Base-by-base conservation (phyloP, 306 rosid species). In the Quercus gilva region DNA sequence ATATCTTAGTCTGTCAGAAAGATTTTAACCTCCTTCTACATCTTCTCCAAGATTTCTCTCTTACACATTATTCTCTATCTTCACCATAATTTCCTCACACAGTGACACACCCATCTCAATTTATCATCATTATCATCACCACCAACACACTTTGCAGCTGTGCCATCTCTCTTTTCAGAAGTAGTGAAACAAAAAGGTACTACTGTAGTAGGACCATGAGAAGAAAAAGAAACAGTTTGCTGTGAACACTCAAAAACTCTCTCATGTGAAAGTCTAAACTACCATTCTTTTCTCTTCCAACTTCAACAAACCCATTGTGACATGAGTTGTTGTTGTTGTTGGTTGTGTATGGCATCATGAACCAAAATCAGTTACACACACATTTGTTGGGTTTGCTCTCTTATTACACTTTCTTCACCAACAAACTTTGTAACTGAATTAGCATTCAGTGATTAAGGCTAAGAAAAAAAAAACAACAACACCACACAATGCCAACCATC, bases 211-310 rank as follows among this genome's bases (percentile, higher is more conserved):
- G 45, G 11, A 10, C 45, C 45, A 41, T 41, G 45, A 41, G 45
- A 8, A 8, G 45, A 8, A 8, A 41, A 41, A 8, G 11, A 41
- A 41, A 8, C 45, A 41, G 26, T 14, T 31, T 69, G 25, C 12
- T 64, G 45, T 28, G 70, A 15, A 29, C 43, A 57, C 49, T 26
- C 37, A 19, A 10, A 29, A 31, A 31, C 33, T 31, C 33, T 31
- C 33, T 8, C 8, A 9, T 41, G 49, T 28, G 23, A 56, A 25
- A 31, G 9, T 58, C 83, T 70, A 77, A 84, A 76, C 89, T 71
- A 84, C 82, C 84, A 78, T 78, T 86, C 79, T 81, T 69, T 56
- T 53, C 73, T 77, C 76, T 73, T 55, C 43, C 10, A 37, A 37
- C 43, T 7, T 0, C 43, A 37, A 37, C 43, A 37, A 33, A 6